phyloP scores from a whole-genome alignment of 2,329 filamentous ascomycete species.

The Microcyclospora tardicrescens region DNA sequence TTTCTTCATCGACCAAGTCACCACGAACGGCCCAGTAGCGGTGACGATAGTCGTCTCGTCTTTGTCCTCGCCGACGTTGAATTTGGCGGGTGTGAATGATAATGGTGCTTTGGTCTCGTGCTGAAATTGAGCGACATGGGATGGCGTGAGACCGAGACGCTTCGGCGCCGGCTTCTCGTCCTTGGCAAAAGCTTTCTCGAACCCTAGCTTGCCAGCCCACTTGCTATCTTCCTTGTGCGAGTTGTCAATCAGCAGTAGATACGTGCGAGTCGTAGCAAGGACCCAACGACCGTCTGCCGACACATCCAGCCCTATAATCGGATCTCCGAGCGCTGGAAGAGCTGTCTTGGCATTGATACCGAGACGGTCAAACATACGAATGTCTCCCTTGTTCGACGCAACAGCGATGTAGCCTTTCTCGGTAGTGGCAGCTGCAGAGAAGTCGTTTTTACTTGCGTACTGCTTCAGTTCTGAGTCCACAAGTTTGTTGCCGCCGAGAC shows the following conservation, averaged over 20 bases:
- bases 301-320: constrained; percentile 88
- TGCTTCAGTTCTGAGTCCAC: constrained; percentile 91
- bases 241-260: constrained; percentile 84
- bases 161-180: constrained; percentile 88
- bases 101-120: constrained; percentile 84
- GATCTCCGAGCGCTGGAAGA: constrained; percentile 86
- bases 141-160: constrained; percentile 74
- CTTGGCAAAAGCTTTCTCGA: constrained; percentile 84
- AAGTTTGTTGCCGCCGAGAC: constrained; percentile 77
- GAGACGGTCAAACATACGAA: constrained; percentile 88
- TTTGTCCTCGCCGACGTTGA: constrained; percentile 74
- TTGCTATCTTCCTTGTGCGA: constrained; percentile 75
- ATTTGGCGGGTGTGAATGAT: constrained; percentile 79
- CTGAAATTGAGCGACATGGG: constrained; percentile 93
- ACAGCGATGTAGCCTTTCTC: constrained; percentile 96
- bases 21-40: constrained; percentile 88
- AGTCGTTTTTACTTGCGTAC: constrained; percentile 93
- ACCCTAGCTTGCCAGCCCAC: constrained; percentile 95
- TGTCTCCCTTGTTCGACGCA: constrained; percentile 93
- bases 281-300: constrained; percentile 95
- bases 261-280: constrained; percentile 84
- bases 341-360: constrained; percentile 97
- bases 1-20: constrained; percentile 94
- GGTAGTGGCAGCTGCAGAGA: constrained; percentile 85
- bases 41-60: constrained; percentile 89